phyloP scores from a whole-genome alignment of 441 rosid species.

The Populus tomentosa region DNA sequence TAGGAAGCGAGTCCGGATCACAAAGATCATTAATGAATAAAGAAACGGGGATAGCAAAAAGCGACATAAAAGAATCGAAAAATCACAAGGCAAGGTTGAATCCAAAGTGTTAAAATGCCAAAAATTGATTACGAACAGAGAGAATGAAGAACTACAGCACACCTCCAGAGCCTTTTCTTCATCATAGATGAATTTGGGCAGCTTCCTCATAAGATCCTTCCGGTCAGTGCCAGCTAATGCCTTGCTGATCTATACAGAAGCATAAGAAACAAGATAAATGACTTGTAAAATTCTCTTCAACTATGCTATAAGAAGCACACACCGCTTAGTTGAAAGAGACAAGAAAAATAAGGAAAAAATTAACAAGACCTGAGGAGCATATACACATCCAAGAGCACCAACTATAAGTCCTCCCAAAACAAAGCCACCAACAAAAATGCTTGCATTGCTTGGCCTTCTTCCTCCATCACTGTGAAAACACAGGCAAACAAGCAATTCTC shows the following conservation, averaged over 20 bases:
- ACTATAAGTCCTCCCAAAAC: conserved; percentile 84
- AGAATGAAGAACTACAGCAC: conserved; percentile 17
- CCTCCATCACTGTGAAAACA: conserved; percentile 53
- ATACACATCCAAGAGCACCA: conserved; percentile 93
- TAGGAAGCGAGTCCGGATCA: background rate
- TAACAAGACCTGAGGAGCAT: conserved; percentile 76
- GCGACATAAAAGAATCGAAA: background rate
- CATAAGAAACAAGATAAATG: conserved; percentile 4
- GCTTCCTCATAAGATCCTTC: conserved; percentile 83
- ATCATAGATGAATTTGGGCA: conserved; percentile 89
- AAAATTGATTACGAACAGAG: background rate
- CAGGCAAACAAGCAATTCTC: background rate
- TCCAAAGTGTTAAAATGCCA: background rate
- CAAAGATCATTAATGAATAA: background rate
- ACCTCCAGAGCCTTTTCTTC: conserved; percentile 96
- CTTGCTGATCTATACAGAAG: conserved; percentile 63
- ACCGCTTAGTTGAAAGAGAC: conserved; percentile 9
- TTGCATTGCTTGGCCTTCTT: conserved; percentile 46
- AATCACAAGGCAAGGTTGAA: background rate
- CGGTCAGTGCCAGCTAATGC: conserved; percentile 79
- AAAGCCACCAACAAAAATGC: conserved; percentile 82
- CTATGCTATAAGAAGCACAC: background rate
- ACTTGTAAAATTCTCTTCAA: background rate
- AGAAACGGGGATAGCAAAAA: background rate
- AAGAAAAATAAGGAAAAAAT: background rate